These are phyloP conservation scores for Pisolithus albus DNA, from an alignment of 768 basidiomycete species.

Conservation along the genomic window DNA sequence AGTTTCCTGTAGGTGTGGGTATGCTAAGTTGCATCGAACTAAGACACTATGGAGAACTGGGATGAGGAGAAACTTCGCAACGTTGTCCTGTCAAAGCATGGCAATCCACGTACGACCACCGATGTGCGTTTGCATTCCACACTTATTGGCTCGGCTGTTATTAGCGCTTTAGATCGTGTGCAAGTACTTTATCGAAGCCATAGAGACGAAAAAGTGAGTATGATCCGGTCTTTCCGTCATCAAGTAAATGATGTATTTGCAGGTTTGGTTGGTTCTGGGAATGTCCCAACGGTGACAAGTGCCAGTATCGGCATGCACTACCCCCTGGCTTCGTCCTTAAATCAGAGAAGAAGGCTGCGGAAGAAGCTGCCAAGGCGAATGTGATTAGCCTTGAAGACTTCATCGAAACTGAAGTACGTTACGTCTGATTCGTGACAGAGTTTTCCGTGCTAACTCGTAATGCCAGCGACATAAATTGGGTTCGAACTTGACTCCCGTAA, in stretches of 20 bases:
- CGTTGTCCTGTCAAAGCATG: constrained; percentile 84
- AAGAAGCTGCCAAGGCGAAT: constrained; percentile 85
- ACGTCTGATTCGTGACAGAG: neutral
- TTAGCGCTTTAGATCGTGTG: constrained; percentile 73
- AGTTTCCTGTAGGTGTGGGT: neutral
- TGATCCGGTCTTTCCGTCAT: neutral
- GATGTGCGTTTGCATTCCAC: constrained; percentile 52
- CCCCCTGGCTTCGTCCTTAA: constrained; percentile 95
- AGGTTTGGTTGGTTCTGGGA: constrained; percentile 97
- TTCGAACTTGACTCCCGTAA: constrained; percentile 85
- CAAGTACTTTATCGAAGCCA: constrained; percentile 95
- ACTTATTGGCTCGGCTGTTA: neutral
- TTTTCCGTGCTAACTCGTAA: neutral
- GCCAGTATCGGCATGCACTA: constrained; percentile 92
- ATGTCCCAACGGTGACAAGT: constrained; percentile 81
- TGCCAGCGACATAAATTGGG: constrained; percentile 92
- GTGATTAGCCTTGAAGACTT: constrained; percentile 94
- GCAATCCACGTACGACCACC: constrained; percentile 87
- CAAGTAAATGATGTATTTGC: neutral
- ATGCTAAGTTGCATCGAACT: constrained; percentile 1
- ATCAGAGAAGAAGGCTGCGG: constrained; percentile 85
- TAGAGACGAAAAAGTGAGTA: constrained; percentile 73
- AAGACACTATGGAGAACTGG: constrained; percentile 98
- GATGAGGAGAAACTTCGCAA: constrained; percentile 86
- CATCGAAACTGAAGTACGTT: constrained; percentile 85